Percentiles rank a stretch among this genome's conserved stretches.
Conservation (phyloP, 176 grass and related monocot species). For the Olyra latifolia region DNA sequence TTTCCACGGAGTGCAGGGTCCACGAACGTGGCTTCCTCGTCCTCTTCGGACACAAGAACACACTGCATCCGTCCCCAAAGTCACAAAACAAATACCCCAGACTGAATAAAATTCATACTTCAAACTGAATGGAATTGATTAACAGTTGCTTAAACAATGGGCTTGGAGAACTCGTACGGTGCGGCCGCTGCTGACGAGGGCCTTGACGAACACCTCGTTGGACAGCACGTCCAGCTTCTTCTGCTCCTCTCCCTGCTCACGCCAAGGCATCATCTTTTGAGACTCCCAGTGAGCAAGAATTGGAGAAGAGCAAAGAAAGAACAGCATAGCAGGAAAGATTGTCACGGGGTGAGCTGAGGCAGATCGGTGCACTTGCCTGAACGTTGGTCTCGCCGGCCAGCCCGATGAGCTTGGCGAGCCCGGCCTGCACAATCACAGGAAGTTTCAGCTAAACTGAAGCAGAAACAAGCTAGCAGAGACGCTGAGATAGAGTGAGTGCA, state of each 20-base stretch:
- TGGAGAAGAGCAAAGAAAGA: neutral
- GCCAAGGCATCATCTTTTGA: neutral
- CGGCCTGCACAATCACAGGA: conserved; percentile 51
- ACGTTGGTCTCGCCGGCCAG: conserved; percentile 91
- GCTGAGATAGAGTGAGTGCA: neutral
- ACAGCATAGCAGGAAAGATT: neutral
- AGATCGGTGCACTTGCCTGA: conserved; percentile 48
- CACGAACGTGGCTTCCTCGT: conserved; percentile 92
- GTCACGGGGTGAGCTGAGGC: neutral
- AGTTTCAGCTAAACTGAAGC: neutral
- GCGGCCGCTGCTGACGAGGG: conserved; percentile 87
- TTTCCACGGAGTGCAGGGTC: conserved; percentile 78
- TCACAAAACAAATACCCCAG: neutral
- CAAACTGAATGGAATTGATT: neutral
- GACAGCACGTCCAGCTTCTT: conserved; percentile 99
- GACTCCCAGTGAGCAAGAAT: neutral
- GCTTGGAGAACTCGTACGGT: conserved; percentile 49
- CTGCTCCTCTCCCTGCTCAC: conserved; percentile 89
- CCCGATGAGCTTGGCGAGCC: conserved; percentile 82
- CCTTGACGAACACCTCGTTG: conserved; percentile 97
- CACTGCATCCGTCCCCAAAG: conserved; percentile 40
- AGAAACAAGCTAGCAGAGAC: neutral
- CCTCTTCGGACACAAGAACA: conserved; percentile 92
- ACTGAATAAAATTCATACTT: neutral
- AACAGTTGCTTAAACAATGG: neutral